Evolutionary conservation across 2,329 filamentous ascomycete species (phyloP), one percentile per base, ranked within the genome.

Genomic region (Zarea fungicola): DNA sequence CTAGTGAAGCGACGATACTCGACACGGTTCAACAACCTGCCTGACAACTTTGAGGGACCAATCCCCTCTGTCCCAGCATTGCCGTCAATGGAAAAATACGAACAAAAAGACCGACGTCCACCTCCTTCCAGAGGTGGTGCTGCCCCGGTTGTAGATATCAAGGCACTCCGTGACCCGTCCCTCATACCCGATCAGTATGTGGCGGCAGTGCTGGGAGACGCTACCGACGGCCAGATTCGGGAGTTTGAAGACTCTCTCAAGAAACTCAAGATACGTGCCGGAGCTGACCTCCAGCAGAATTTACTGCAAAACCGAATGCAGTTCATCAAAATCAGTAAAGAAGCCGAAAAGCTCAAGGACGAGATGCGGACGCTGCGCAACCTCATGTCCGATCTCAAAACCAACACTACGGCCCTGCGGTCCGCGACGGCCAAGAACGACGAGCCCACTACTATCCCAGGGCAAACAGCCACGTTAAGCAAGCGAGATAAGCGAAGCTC

Each of bases 301-400:
- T 87, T 99, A 43, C 92, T 95, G 68, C 91, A 96, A 66, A 99
- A 99, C 67, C 84, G 93, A 42, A 95, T 89, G 0, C 93, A 97
- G 62, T 99, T 99, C 63, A 97, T 99, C 75, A 95, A 95, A 68
- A 97, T 99, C 67, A 96, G 91, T 65, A 96, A 97, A 69, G 93
- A 99, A 71, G 93, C 95, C 2, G 93, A 99, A 69, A 96, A 96
- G 71, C 81, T 99, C 50, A 97, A 97, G 70, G 82, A 83, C 48
- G 93, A 99, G 66, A 97, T 99, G 93, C 82, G 89, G 45, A 88
- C 88, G 6, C 78, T 99, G 26, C 83, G 88, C 37, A 89, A 89
- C 55, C 77, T 97, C 45, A 96, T 99, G 85, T 84, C 89, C 3
- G 93, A 99, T 56, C 77, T 99, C 49, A 97, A 89, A 59, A 77